These are phyloP conservation scores for Saraca asoca DNA, from an alignment of 331 rosid species.

Conservation along the genomic window DNA sequence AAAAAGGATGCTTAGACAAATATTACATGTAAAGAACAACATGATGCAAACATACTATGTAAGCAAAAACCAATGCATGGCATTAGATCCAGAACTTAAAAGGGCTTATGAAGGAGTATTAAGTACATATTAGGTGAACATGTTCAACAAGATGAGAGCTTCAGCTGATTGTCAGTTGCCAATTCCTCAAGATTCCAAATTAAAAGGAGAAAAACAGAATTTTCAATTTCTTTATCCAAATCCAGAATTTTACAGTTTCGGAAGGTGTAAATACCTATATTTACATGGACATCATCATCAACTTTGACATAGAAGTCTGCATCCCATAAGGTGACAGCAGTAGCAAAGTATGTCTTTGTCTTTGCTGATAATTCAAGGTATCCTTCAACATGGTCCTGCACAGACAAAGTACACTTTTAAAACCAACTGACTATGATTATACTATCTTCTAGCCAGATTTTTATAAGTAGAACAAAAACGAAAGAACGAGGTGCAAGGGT, in stretches of 20 bases:
- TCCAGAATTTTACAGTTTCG: conserved; percentile 5
- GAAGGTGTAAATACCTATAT: conserved; percentile 65
- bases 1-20: conserved; percentile 15
- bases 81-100: no score
- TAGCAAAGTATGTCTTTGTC: conserved; percentile 82
- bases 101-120: no score
- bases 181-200: not conserved
- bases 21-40: no score
- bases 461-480: not conserved
- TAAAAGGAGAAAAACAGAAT: not conserved
- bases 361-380: conserved; percentile 95
- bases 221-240: not conserved
- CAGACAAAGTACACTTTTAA: conserved; percentile 23
- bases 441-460: no score
- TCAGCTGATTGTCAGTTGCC: no score
- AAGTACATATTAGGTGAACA: no score
- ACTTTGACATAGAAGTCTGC: conserved; percentile 97
- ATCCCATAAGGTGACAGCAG: conserved; percentile 88
- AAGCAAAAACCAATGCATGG: no score
- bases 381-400: conserved; percentile 95
- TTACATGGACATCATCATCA: conserved; percentile 96
- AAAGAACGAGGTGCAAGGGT: no score
- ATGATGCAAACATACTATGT: no score
- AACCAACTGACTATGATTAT: not conserved
- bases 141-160: no score